phyloP scores from a whole-genome alignment of 2,329 filamentous ascomycete species.

The Fusarium sp. region DNA sequence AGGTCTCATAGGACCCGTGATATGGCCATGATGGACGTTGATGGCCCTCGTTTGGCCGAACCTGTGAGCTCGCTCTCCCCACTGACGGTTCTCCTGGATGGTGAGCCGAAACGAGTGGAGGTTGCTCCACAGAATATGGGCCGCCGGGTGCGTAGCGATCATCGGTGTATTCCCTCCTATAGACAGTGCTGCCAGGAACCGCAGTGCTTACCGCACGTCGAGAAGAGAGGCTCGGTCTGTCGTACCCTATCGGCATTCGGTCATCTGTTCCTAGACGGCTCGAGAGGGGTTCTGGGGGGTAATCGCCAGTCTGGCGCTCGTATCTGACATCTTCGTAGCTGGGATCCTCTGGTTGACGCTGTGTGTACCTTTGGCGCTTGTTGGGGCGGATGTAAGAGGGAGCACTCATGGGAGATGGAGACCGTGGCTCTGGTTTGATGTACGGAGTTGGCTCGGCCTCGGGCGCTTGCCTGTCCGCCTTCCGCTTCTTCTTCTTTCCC shows the following conservation, averaged over 20 bases:
- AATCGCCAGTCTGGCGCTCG: conserved; percentile 52
- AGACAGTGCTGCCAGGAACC: conserved; percentile 46
- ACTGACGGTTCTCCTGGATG: conserved; percentile 43
- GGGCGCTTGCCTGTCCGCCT: conserved; percentile 62
- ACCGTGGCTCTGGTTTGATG: conserved; percentile 75
- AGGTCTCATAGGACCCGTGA: conserved; percentile 55
- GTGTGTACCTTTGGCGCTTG: conserved; percentile 66
- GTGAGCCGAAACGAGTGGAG: conserved; percentile 52
- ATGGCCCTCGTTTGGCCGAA: conserved; percentile 55
- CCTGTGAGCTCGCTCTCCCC: conserved; percentile 50
- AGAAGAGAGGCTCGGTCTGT: conserved; percentile 36
- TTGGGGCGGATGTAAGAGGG: conserved; percentile 65
- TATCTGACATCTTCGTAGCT: conserved; percentile 55
- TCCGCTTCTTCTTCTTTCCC: conserved; percentile 64
- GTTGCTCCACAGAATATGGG: conserved; percentile 50
- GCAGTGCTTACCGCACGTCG: conserved; percentile 42
- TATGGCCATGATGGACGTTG: conserved; percentile 58
- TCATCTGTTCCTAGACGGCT: conserved; percentile 46
- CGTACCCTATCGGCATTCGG: conserved; percentile 51
- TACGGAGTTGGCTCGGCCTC: conserved; percentile 63
- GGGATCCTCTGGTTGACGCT: conserved; percentile 51
- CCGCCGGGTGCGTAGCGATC: conserved; percentile 47
- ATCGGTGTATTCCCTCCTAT: conserved; percentile 50
- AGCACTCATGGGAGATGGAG: conserved; percentile 68
- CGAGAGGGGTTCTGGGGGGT: conserved; percentile 51